Percentiles rank a stretch among this genome's conserved stretches.
Evolutionary conservation across 2,329 filamentous ascomycete species (phyloP).

Genomic region (Hysterium pulicare): DNA sequence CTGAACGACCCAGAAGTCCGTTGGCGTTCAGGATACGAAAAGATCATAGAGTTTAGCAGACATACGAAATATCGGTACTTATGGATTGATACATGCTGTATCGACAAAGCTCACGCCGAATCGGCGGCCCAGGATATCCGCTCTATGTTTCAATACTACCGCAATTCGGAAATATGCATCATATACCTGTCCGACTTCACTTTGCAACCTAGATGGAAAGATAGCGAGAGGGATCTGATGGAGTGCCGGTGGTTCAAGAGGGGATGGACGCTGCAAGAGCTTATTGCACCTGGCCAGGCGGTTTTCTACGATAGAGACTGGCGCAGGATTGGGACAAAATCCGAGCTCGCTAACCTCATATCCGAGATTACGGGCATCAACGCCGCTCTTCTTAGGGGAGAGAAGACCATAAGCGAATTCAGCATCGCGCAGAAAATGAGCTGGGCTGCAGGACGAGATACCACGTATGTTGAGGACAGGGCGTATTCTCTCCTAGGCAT

Average conservation of each 20-base stretch:
- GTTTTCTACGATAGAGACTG: neutral
- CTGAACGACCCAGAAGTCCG: constrained; percentile 1
- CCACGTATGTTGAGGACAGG: constrained; percentile 14
- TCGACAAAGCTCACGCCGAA: constrained; percentile 5
- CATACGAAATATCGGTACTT: neutral
- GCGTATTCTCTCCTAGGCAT: constrained; percentile 23
- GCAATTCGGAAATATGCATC: neutral
- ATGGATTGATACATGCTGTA: constrained; percentile 5
- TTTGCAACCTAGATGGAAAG: neutral
- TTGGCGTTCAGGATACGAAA: neutral
- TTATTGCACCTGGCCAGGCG: neutral
- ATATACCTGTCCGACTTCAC: neutral
- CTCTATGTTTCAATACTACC: constrained; percentile 7
- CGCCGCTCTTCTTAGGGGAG: neutral
- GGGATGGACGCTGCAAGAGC: constrained; percentile 6
- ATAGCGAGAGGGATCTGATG: neutral
- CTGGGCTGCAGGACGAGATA: neutral
- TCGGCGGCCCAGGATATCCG: constrained; percentile 6
- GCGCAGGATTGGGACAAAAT: neutral
- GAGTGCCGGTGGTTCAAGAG: constrained; percentile 2
- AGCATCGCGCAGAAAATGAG: neutral
- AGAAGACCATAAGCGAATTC: neutral
- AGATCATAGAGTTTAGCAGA: neutral
- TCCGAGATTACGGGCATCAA: neutral
- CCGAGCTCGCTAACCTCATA: neutral